Conservation (phyloP, 2,329 filamentous ascomycete species). For the Epicoccum sorghinum region DNA sequence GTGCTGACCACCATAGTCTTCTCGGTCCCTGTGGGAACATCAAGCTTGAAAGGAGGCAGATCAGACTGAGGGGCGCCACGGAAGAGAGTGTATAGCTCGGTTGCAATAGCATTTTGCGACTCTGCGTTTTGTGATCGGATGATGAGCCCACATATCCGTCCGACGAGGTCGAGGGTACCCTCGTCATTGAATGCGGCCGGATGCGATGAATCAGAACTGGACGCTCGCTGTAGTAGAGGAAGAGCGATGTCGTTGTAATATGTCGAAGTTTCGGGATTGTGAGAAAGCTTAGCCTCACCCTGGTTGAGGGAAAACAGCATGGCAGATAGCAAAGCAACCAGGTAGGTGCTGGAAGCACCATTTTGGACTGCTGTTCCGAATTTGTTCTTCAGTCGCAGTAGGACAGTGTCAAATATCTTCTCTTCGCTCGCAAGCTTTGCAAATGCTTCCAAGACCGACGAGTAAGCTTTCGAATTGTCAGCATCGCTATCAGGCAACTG, state of each 20-base stretch:
- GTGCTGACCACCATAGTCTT: conserved; percentile 63
- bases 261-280: conserved; percentile 44
- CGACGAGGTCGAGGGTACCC: conserved; percentile 63
- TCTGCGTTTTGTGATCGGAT: conserved; percentile 59
- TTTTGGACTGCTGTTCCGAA: conserved; percentile 62
- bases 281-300: conserved; percentile 58
- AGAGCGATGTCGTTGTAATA: conserved; percentile 57
- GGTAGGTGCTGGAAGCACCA: conserved; percentile 59
- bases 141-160: conserved; percentile 65
- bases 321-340: conserved; percentile 65
- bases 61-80: conserved; percentile 36
- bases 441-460: conserved; percentile 66
- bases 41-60: conserved; percentile 40
- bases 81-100: conserved; percentile 63
- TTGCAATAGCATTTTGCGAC: conserved; percentile 58
- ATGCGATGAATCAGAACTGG: conserved; percentile 40
- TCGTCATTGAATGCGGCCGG: conserved; percentile 52
- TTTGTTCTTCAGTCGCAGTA: conserved; percentile 68
- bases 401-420: conserved; percentile 67
- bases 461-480: conserved; percentile 55
- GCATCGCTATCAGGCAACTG: conserved; percentile 64
- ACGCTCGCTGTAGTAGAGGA: conserved; percentile 49
- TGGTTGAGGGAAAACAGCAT: conserved; percentile 66
- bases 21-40: conserved; percentile 42
- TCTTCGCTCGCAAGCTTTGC: conserved; percentile 68